These are phyloP conservation scores for Heritiera fomes DNA, from an alignment of 345 rosid species.

Conservation along the genomic window DNA sequence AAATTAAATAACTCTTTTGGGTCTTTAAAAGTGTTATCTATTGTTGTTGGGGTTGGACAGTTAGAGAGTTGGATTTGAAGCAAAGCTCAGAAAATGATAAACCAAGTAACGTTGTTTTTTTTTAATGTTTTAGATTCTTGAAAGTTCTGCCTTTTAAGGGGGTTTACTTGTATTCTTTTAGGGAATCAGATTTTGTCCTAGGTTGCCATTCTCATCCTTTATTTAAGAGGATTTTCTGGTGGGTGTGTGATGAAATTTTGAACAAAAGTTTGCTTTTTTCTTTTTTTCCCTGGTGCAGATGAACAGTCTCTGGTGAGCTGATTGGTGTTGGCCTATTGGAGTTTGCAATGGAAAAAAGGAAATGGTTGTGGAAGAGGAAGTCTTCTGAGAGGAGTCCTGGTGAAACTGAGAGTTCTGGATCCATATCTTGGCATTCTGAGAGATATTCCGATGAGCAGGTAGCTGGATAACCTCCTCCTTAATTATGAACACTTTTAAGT, in stretches of 20 bases:
- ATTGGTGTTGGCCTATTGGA: conserved; percentile 21
- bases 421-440: conserved; percentile 68
- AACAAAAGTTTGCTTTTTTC: conserved; percentile 8
- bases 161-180: conserved; percentile 14
- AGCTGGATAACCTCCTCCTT: conserved; percentile 16
- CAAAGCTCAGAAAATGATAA: conserved; percentile 49
- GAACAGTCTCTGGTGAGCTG: conserved; percentile 38
- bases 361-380: conserved; percentile 75
- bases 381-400: conserved; percentile 76
- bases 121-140: conserved; percentile 23
- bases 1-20: not conserved
- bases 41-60: conserved; percentile 39
- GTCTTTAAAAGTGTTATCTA: conserved; percentile 6
- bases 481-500: not conserved
- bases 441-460: conserved; percentile 80
- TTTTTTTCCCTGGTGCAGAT: conserved; percentile 29
- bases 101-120: conserved; percentile 30
- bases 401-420: conserved; percentile 70
- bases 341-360: conserved; percentile 66
- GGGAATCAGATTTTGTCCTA: conserved; percentile 9
- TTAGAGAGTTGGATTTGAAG: conserved; percentile 51
- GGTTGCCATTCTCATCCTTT: conserved; percentile 16
- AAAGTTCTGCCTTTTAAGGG: conserved; percentile 33
- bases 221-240: conserved; percentile 13
- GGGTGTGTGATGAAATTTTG: conserved; percentile 17